phyloP scores from a whole-genome alignment of 2,329 filamentous ascomycete genomes.

The Cladophialophora carrionii region DNA sequence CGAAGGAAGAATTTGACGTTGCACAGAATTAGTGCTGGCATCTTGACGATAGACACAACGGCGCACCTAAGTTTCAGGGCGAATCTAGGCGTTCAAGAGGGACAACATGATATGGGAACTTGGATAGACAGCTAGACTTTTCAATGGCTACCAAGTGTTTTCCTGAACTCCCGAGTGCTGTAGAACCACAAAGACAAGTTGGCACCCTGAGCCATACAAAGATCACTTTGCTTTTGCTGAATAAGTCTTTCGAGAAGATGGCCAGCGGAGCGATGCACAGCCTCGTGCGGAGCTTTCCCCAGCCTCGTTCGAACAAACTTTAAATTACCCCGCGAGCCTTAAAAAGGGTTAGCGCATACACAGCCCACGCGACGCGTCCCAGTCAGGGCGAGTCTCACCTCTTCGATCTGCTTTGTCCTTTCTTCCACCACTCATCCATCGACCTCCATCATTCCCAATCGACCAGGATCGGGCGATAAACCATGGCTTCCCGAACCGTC shows the following conservation, averaged over 20 bases:
- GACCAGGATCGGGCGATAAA: slow-evolving; percentile 16
- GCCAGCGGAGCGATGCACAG: neutral
- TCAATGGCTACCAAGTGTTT: neutral
- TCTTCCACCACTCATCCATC: slow-evolving; percentile 14
- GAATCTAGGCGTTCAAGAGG: neutral
- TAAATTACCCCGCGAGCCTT: neutral
- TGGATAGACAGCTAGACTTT: neutral
- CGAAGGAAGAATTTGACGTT: slow-evolving; percentile 39
- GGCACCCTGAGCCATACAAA: neutral
- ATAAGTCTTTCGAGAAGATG: neutral
- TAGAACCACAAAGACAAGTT: neutral
- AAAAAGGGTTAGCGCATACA: neutral
- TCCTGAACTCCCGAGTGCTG: neutral
- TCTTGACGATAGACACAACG: neutral
- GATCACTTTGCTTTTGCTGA: neutral
- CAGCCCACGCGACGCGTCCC: slow-evolving; percentile 3
- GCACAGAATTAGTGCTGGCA: neutral
- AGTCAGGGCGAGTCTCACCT: slow-evolving; percentile 3
- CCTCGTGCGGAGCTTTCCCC: neutral
- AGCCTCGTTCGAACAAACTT: neutral
- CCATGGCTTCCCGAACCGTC: slow-evolving; percentile 21
- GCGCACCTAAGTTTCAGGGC: neutral
- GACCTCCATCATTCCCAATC: slow-evolving; percentile 10
- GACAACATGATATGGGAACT: neutral
- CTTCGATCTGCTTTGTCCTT: slow-evolving; percentile 16